These are phyloP conservation scores for Dendrocalamus latiflorus DNA, from an alignment of 202 grass and related monocot genomes.

Conservation along the genomic window DNA sequence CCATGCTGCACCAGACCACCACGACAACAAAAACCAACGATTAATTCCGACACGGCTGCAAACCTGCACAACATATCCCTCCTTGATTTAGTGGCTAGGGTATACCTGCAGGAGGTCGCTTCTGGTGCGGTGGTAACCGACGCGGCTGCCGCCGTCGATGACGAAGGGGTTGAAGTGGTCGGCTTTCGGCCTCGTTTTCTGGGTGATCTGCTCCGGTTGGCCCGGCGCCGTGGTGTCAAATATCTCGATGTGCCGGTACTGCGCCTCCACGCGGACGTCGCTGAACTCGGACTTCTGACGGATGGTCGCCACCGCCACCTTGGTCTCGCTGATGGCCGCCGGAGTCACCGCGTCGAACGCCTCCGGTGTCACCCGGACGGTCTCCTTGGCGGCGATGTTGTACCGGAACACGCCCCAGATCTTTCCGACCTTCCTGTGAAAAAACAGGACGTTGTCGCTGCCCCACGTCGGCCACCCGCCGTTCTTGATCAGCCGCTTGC, in stretches of 20 bases:
- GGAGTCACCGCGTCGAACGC: constrained; percentile 25
- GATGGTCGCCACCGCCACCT: constrained; percentile 40
- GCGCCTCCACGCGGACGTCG: neutral
- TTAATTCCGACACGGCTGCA: too few species aligned
- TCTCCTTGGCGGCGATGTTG: neutral
- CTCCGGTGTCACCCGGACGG: constrained; percentile 14
- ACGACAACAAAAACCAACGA: too few species aligned
- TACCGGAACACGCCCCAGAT: constrained; percentile 35
- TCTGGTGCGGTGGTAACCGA: constrained; percentile 40
- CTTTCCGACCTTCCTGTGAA: constrained; percentile 6
- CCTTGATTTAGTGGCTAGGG: too few species aligned
- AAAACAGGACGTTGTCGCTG: constrained; percentile 50
- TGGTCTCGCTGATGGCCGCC: constrained; percentile 40
- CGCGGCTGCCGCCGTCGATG: constrained; percentile 11
- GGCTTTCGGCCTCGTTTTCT: neutral
- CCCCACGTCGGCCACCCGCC: too few species aligned
- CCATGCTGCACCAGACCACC: too few species aligned
- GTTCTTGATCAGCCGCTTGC: too few species aligned
- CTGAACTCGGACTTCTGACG: neutral
- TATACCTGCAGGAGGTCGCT: neutral
- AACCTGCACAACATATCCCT: too few species aligned
- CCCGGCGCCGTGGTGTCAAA: neutral
- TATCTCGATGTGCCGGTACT: constrained; percentile 56
- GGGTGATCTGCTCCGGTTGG: neutral
- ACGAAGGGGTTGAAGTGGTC: constrained; percentile 60